Evolutionary conservation across 2,329 filamentous ascomycete genomes (phyloP).

Genomic region (Penicillium paneum): DNA sequence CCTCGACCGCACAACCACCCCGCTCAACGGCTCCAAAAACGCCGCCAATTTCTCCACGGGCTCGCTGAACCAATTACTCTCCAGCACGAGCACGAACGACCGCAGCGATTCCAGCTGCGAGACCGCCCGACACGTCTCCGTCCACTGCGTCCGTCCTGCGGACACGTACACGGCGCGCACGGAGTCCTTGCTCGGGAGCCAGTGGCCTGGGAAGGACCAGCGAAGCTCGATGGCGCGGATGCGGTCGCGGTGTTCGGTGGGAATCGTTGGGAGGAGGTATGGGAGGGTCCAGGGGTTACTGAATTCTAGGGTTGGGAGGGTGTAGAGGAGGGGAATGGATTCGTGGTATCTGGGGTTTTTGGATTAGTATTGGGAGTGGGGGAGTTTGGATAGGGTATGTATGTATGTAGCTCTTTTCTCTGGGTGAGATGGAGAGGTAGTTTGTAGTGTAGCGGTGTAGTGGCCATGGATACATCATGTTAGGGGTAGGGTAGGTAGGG

Average conservation of each 20-base stretch:
- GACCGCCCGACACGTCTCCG: conserved; percentile 35
- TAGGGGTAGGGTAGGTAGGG: too few species aligned
- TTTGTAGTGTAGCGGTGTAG: too few species aligned
- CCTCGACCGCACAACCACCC: conserved; percentile 18
- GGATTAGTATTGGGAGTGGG: neutral
- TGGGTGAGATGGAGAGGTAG: neutral
- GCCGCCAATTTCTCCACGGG: conserved; percentile 34
- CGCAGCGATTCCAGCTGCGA: conserved; percentile 25
- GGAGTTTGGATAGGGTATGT: neutral
- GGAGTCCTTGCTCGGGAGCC: conserved; percentile 41
- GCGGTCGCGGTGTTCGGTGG: conserved; percentile 25
- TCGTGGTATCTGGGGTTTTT: conserved; percentile 32
- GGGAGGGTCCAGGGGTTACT: conserved; percentile 41
- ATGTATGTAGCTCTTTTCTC: neutral
- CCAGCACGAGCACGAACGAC: conserved; percentile 32
- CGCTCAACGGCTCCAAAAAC: conserved; percentile 37
- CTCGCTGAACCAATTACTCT: conserved; percentile 39
- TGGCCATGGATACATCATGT: too few species aligned
- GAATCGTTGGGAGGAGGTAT: conserved; percentile 37
- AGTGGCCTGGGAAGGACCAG: conserved; percentile 42
- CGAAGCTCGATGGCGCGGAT: conserved; percentile 37
- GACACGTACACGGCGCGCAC: conserved; percentile 39
- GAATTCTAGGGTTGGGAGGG: conserved; percentile 37
- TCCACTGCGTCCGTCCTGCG: conserved; percentile 37
- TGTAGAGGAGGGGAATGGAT: conserved; percentile 36